Evolutionary conservation across 148 eudicot species (phyloP).

Genomic region (Talinum fruticosum): DNA sequence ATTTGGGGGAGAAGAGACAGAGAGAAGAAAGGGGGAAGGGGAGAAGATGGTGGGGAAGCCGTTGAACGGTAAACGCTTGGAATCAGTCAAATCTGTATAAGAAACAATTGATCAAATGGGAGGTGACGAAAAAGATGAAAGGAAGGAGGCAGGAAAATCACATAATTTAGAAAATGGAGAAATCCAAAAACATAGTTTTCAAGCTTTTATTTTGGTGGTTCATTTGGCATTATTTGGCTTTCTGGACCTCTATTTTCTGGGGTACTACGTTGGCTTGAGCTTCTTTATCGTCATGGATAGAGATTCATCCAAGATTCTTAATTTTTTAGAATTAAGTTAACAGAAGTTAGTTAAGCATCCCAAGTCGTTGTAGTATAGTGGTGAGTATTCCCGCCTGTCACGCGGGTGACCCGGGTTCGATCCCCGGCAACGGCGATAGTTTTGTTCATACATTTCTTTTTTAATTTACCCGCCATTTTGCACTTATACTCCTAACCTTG

Average conservation of each 20-base stretch:
- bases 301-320: no score
- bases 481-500: no score
- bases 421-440: conserved; percentile 99
- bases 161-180: neutral
- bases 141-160: neutral
- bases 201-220: no score
- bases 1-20: neutral
- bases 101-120: neutral
- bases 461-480: no score
- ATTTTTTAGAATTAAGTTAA: no score
- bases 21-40: neutral
- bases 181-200: no score
- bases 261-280: no score
- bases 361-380: conserved; percentile 99
- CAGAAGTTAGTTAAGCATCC: no score
- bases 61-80: neutral
- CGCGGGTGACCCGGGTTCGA: conserved; percentile 99
- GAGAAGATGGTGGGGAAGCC: neutral
- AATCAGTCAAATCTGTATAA: neutral
- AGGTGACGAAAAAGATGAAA: neutral
- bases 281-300: no score
- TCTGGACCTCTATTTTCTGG: no score
- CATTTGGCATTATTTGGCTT: no score
- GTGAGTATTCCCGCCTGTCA: conserved; percentile 99
- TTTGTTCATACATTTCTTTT: no score